Percentiles rank a stretch among this genome's conserved stretches.
Evolutionary conservation across 1,284 basidiomycete species (phyloP).

Genomic region (Moesziomyces aphidis): DNA sequence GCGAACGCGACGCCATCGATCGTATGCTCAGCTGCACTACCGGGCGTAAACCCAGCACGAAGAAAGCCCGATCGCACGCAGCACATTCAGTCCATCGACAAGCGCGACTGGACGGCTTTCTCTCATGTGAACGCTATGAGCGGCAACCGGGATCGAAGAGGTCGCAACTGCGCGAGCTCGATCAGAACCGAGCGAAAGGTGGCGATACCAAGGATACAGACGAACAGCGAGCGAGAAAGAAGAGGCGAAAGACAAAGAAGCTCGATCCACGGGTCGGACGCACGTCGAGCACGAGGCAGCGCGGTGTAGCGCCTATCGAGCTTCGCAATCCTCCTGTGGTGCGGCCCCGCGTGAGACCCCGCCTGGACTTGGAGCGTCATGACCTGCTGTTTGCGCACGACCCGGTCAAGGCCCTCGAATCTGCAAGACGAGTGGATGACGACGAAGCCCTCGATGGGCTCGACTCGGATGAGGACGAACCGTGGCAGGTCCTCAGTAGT

Average conservation of each 20-base stretch:
- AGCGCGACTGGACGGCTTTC: constrained; percentile 33
- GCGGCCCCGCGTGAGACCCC: constrained; percentile 17
- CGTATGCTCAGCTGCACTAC: constrained; percentile 57
- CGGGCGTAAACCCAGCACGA: constrained; percentile 21
- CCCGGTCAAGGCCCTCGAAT: constrained; percentile 6
- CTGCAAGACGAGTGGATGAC: background rate
- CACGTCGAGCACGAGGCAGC: constrained; percentile 1
- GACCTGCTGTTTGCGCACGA: constrained; percentile 42
- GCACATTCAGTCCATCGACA: constrained; percentile 10
- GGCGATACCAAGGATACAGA: background rate
- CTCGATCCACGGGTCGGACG: constrained; percentile 30
- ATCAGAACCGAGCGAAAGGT: constrained; percentile 14
- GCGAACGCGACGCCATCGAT: constrained; percentile 55
- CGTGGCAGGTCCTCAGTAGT: constrained; percentile 19
- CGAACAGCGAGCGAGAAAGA: background rate
- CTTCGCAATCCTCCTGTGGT: constrained; percentile 44
- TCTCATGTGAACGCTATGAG: constrained; percentile 12
- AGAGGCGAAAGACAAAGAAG: constrained; percentile 33
- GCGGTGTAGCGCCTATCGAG: constrained; percentile 1
- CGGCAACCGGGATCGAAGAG: constrained; percentile 3
- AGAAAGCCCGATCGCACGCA: background rate
- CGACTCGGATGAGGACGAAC: constrained; percentile 18
- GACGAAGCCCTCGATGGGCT: background rate
- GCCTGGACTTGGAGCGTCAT: constrained; percentile 45
- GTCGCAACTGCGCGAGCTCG: constrained; percentile 26